Conservation (phyloP, 352 stramenopile genomes). For the Pythium myriotylum region DNA sequence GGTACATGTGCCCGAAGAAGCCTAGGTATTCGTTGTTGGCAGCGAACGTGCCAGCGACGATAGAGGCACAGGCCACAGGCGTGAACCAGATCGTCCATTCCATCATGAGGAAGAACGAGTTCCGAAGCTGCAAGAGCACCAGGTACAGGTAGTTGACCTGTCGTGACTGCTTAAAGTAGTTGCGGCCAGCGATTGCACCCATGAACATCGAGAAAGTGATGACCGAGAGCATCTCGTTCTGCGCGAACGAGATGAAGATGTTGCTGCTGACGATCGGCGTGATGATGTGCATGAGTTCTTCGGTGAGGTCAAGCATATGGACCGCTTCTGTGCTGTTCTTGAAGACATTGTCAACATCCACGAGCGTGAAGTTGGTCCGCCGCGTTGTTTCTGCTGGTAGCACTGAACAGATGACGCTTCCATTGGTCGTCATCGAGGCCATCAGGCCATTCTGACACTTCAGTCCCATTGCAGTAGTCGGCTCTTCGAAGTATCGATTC, state of each 20-base stretch:
- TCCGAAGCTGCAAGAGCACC: conserved; percentile 61
- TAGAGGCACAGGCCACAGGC: conserved; percentile 61
- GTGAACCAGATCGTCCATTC: conserved; percentile 71
- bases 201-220: conserved; percentile 74
- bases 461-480: conserved; percentile 40
- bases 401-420: conserved; percentile 22
- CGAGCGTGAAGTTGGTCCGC: conserved; percentile 37
- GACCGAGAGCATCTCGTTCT: conserved; percentile 53
- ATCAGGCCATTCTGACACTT: conserved; percentile 48
- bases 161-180: conserved; percentile 59
- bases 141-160: conserved; percentile 68
- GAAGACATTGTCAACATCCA: conserved; percentile 53
- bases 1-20: conserved; percentile 50
- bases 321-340: conserved; percentile 31
- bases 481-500: conserved; percentile 5
- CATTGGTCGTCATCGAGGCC: conserved; percentile 16
- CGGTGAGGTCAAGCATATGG: conserved; percentile 46
- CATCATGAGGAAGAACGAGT: conserved; percentile 70
- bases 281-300: conserved; percentile 58
- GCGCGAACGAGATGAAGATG: conserved; percentile 52
- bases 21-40: conserved; percentile 41
- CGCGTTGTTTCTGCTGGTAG: background rate
- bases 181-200: conserved; percentile 53
- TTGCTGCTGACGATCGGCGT: conserved; percentile 65
- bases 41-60: conserved; percentile 60